Percentiles rank a stretch among this genome's conserved stretches.
Evolutionary conservation across 2,329 filamentous ascomycete species (phyloP).

Genomic region (Harringtonia aguacate): DNA sequence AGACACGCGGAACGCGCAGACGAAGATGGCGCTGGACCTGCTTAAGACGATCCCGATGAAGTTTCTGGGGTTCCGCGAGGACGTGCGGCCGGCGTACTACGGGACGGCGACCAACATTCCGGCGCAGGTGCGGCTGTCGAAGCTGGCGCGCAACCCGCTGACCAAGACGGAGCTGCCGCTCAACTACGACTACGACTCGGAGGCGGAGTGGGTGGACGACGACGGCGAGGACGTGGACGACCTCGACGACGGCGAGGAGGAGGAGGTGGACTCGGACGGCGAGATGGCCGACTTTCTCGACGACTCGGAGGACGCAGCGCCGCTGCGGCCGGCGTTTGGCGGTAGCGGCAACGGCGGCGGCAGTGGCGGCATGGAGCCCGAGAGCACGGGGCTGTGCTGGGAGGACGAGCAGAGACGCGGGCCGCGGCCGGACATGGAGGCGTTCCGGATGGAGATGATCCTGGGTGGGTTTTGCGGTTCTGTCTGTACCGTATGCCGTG

Average conservation of each 20-base stretch:
- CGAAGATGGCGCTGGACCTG: conserved; percentile 23
- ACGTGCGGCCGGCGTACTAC: conserved; percentile 59
- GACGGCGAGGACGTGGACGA: conserved; percentile 60
- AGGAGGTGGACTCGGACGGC: conserved; percentile 58
- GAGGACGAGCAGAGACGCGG: conserved; percentile 45
- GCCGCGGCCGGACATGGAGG: conserved; percentile 38
- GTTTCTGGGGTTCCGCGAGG: conserved; percentile 48
- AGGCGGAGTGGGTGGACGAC: conserved; percentile 72
- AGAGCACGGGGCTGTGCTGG: conserved; percentile 76
- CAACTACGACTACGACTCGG: conserved; percentile 77
- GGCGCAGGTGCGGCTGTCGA: conserved; percentile 35
- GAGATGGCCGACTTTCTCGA: conserved; percentile 88
- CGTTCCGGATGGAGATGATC: conserved; percentile 66
- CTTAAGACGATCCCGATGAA: conserved; percentile 52
- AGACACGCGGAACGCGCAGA: conserved; percentile 29
- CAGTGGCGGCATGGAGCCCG: conserved; percentile 66
- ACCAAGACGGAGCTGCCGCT: conserved; percentile 45
- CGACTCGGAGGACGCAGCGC: conserved; percentile 62
- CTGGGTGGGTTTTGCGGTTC: conserved; percentile 40
- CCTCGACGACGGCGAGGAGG: conserved; percentile 61
- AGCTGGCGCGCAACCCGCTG: conserved; percentile 43
- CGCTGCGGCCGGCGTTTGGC: conserved; percentile 45
- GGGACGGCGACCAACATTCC: conserved; percentile 60
- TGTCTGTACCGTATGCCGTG: background rate
- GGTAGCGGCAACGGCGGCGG: no score